Evolutionary conservation across 2,329 filamentous ascomycete species (phyloP), one percentile per base, ranked within the genome.

Genomic region (Sporothrix globosa): DNA sequence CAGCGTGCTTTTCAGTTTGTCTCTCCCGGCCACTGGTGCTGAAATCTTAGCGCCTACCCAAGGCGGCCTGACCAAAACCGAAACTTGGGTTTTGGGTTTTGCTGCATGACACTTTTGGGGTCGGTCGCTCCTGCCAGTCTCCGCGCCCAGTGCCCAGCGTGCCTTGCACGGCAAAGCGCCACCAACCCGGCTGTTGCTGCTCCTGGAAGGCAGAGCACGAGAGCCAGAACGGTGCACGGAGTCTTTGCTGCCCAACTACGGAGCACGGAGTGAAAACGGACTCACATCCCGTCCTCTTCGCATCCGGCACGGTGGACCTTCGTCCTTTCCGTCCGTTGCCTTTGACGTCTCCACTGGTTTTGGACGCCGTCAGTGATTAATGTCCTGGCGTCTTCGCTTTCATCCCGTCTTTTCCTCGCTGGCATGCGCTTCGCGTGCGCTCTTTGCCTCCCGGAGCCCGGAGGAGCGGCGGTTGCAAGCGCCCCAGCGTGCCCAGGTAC

Each of bases 151-250:
- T 24, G 39, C 52, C 67, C 52, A 58, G 39, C 41, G 34, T 68
- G 52, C 46, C 56, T 70, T 61, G 61, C 68, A 67, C 53, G 67
- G 60, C 65, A 65, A 69, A 67, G 58, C 66, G 27, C 46, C 68
- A 69, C 68, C 54, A 60, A 67, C 58, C 68, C 54, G 53, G 69
- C 65, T 24, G 6, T 67, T 21, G 9, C n/a, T 46, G 30, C 34
- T 41, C 30, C 56, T 60, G 7, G 56, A 60, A 9, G 17, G 50
- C 24, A 17, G n/a, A 65, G 61, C 5, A 30, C 61, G 44, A 63
- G 60, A 27, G 58, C 58, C 58, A 63, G 39, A 11, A n/a, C 46
- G 48, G 19, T 17, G 24, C 17, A 58, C 54, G 30, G 27, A 56
- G 53, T 14, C 11, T 4, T 13, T 13, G 11, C 9, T 44, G 41